These are phyloP conservation scores for Phyllosticta capitalensis DNA, from an alignment of 2,329 filamentous ascomycete species.

Conservation along the genomic window DNA sequence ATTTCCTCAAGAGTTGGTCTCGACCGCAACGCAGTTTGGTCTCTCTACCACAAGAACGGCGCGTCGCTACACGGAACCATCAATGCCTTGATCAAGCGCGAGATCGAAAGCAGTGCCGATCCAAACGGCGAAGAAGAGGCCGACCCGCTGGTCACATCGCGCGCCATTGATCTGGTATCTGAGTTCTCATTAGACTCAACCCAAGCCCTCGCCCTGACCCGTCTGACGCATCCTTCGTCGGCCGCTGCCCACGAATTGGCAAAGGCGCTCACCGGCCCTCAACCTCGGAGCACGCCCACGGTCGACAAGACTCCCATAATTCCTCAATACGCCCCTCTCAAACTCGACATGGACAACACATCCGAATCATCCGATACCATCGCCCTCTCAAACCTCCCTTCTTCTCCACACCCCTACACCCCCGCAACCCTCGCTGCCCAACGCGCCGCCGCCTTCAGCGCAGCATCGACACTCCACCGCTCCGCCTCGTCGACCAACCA, in stretches of 20 bases:
- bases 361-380: slow-evolving; percentile 20
- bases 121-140: slow-evolving; percentile 22
- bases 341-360: slow-evolving; percentile 15
- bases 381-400: slow-evolving; percentile 16
- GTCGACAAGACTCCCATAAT: slow-evolving; percentile 39
- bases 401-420: slow-evolving; percentile 29
- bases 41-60: slow-evolving; percentile 50
- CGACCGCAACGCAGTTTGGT: slow-evolving; percentile 39
- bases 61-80: slow-evolving; percentile 49
- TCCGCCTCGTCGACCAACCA: slow-evolving; percentile 59
- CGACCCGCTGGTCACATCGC: slow-evolving; percentile 35
- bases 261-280: slow-evolving; percentile 37
- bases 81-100: slow-evolving; percentile 40
- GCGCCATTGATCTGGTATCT: slow-evolving; percentile 44
- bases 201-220: slow-evolving; percentile 45
- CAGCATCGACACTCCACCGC: slow-evolving; percentile 50
- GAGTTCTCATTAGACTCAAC: slow-evolving; percentile 44
- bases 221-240: slow-evolving; percentile 47
- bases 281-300: slow-evolving; percentile 15
- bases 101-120: slow-evolving; percentile 24
- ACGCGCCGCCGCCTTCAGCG: slow-evolving; percentile 42
- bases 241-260: slow-evolving; percentile 52
- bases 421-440: slow-evolving; percentile 35
- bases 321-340: slow-evolving; percentile 36
- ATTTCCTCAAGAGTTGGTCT: slow-evolving; percentile 45